Percentiles rank a stretch among this genome's conserved stretches.
These are phyloP conservation scores for Phytophthora megakarya DNA, from an alignment of 352 stramenopile genomes.

Conservation along the genomic window DNA sequence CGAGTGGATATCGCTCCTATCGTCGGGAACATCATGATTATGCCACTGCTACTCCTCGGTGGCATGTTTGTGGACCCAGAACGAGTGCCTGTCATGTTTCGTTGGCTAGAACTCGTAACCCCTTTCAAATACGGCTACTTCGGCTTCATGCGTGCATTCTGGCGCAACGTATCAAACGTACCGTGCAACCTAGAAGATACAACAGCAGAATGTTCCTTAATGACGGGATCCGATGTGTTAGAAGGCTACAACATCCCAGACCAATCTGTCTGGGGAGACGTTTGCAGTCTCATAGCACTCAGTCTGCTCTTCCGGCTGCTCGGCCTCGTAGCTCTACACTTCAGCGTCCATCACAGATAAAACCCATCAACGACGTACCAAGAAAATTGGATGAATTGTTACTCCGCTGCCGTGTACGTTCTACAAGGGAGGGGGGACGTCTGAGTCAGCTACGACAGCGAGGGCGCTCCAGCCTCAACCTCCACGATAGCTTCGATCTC, in stretches of 20 bases:
- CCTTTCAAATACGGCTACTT: constrained; percentile 59
- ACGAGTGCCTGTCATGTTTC: constrained; percentile 40
- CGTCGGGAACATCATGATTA: constrained; percentile 49
- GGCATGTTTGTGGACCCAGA: constrained; percentile 52
- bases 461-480: constrained; percentile 60
- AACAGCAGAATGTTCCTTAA: constrained; percentile 33
- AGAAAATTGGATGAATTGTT: constrained; percentile 24
- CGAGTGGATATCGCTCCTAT: constrained; percentile 51
- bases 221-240: constrained; percentile 47
- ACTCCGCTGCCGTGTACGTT: constrained; percentile 15
- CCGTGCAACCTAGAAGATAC: constrained; percentile 26
- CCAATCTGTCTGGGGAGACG: constrained; percentile 38
- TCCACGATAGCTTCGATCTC: constrained; percentile 98
- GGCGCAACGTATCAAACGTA: constrained; percentile 35
- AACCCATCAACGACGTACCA: constrained; percentile 9
- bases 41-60: constrained; percentile 52
- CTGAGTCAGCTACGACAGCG: constrained; percentile 29
- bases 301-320: constrained; percentile 47
- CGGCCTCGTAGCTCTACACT: constrained; percentile 37
- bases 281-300: constrained; percentile 39
- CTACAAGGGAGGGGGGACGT: constrained; percentile 8
- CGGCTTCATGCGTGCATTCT: constrained; percentile 47
- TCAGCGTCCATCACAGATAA: constrained; percentile 30
- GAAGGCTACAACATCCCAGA: constrained; percentile 42
- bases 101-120: constrained; percentile 51